Conservation (phyloP, 495 filamentous ascomycete genomes). For the Chaetomium cochliodes region DNA sequence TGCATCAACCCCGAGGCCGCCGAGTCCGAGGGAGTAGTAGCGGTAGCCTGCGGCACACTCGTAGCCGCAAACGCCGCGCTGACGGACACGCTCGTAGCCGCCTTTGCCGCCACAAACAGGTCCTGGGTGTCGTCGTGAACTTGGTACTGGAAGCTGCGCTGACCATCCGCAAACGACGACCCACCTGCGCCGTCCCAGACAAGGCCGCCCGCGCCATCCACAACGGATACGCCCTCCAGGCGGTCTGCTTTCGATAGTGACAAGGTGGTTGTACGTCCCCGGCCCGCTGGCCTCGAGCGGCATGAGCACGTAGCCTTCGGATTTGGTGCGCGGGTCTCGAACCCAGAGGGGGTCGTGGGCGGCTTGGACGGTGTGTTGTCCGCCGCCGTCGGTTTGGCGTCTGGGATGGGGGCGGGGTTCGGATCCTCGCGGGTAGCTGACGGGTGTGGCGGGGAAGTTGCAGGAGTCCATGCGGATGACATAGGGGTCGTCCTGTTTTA, state of each 20-base stretch:
- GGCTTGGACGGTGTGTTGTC: neutral
- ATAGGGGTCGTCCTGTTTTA: neutral
- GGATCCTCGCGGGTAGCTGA: slow-evolving; percentile 6
- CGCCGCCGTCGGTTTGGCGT: neutral
- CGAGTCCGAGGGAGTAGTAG: neutral
- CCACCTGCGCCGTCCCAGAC: slow-evolving; percentile 3
- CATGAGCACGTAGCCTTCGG: slow-evolving; percentile 10
- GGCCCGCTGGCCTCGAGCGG: neutral
- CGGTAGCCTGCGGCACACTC: slow-evolving; percentile 5
- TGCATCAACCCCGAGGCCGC: neutral
- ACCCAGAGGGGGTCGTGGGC: slow-evolving; percentile 6
- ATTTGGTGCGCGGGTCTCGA: neutral
- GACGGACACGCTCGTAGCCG: slow-evolving; percentile 7
- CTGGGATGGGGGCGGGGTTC: neutral
- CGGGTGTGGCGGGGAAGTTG: slow-evolving; percentile 4
- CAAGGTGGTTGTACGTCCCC: slow-evolving; percentile 3
- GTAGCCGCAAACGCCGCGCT: slow-evolving; percentile 10
- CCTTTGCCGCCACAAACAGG: slow-evolving; percentile 12
- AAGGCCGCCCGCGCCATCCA: slow-evolving; percentile 1
- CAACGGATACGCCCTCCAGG: neutral
- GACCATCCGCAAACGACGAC: neutral
- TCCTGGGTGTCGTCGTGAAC: slow-evolving; percentile 11
- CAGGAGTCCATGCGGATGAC: slow-evolving; percentile 13
- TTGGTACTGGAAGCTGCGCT: neutral
- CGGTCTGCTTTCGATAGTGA: neutral